Evolutionary conservation across 495 filamentous ascomycete species (phyloP), one percentile per base, ranked within the genome.

Genomic region (Hypoxylon fragiforme): DNA sequence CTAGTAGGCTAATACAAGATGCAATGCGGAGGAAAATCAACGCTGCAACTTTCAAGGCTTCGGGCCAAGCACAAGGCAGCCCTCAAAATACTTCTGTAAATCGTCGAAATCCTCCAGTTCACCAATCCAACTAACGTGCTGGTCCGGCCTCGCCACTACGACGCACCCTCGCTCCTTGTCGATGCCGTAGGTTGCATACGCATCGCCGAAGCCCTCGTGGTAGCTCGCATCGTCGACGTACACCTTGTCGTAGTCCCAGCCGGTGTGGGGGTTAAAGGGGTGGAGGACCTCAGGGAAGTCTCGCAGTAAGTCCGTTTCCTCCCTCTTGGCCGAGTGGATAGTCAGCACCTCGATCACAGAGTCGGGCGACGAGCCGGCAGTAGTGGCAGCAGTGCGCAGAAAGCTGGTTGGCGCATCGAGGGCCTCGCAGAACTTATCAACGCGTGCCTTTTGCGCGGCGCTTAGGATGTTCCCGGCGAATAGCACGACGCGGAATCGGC

Each of bases 221-320:
- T 80, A 78, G 31, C 73, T 80, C 51, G 61, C 68, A 54, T 82
- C 83, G 62, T 90, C 87, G 14, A 79, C 84, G 65, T 81, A 88
- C 9, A 88, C 75, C 59, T 83, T 84, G 28, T 78, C 74, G 44
- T 87, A 88, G 52, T 85, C 84, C 72, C 83, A 86, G 8, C 85
- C 85, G 0, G 67, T 64, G 56, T 78, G 76, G 53, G 80, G 70
- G 13, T 81, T 77, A 44, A 76, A 81, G 34, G 34, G 74, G 60
- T 83, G 83, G 44, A 86, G 65, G 12, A 84, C 70, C 0, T 70
- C 67, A 1, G 82, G 84, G 8, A 88, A 74, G 43, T 86, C 81
- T 36, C 67, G 53, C 12, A 77, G 60, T 56, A 87, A 74, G 51
- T 82, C 79, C 24, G 80, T 77, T 0, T 78, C 68, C 1, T 46